Conservation (phyloP, 1,284 basidiomycete genomes). For the Sporisorium graminicola region DNA sequence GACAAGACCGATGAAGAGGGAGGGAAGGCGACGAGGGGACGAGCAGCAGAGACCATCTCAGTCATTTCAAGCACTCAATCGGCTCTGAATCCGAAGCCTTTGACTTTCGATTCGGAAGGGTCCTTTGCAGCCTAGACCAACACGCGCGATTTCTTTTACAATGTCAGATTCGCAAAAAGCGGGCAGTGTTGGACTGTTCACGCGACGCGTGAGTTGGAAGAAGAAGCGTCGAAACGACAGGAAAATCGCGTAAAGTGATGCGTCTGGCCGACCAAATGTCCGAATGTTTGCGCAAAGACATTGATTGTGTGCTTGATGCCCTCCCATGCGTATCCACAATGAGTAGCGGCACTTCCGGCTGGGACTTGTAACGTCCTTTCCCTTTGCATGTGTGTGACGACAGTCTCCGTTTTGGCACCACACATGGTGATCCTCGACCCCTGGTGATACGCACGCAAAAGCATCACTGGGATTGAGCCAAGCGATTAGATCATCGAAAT, state of each 20-base stretch:
- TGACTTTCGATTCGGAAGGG: neutral
- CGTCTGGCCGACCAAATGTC: too few relatives aligned
- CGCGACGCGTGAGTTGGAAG: constrained; percentile 23
- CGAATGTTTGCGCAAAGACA: neutral
- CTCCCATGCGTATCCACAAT: neutral
- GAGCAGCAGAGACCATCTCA: neutral
- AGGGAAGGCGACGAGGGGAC: constrained; percentile 3
- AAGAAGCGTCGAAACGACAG: neutral
- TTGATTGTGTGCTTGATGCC: neutral
- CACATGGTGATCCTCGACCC: neutral
- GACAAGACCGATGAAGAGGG: too few relatives aligned
- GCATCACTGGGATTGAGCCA: neutral
- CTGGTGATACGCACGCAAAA: neutral
- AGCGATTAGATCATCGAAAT: constrained; percentile 1
- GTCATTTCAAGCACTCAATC: neutral
- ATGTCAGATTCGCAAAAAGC: constrained; percentile 6
- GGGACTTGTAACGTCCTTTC: neutral
- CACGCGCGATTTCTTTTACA: constrained; percentile 1
- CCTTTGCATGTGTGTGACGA: neutral
- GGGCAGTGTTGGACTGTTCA: constrained; percentile 4
- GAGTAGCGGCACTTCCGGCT: neutral
- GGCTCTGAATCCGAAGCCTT: neutral
- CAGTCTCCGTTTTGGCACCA: neutral
- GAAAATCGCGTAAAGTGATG: constrained; percentile 10
- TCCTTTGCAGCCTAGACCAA: constrained; percentile 6